Evolutionary conservation across 2,329 filamentous ascomycete genomes (phyloP), one percentile per base, ranked within the genome.

Genomic region (Sclerotinia spermophila): DNA sequence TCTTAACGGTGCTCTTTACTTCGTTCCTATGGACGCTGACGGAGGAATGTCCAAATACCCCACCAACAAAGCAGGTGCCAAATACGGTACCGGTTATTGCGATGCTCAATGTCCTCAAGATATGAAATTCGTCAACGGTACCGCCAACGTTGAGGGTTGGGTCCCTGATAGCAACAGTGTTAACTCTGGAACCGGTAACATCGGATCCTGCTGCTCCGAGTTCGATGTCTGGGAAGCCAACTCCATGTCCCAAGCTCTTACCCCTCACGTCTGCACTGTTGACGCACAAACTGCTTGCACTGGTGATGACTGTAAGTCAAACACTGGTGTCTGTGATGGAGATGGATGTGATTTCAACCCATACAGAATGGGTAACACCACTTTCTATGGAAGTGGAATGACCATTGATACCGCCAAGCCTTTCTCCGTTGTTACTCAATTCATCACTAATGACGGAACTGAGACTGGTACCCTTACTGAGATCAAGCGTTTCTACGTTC

Each of bases 1-100:
- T 73, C 81, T 92, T 72, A 92, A 93, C 80, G 90, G 90, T 69
- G 90, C 90, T 65, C 82, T 92, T 55, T 92, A 92, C 81, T 84
- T 91, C 56, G 82, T 86, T 27, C 82, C 86, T 77, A 91, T 91
- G 89, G 84, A 86, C 27, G 81, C 83, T 4, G 85, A 89, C 73
- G 90, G 90, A 74, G 89, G 87, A 51, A 73, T 83, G 73, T 76
- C 80, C 74, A 82, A 82, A 76, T 85, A 75, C 75, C 3, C 62
- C 38, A 81, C 1, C 71, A 88, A 87, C 80, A 81, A 82, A 66
- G 87, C 83, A 35, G 88, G 88, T 69, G 87, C 81, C 42, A 79
- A 82, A 76, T 79, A 86, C 72, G 73, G 71, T 59, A 68, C 67
- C 5, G 71, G 70, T 56, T 73, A 73, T n/a, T 73, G 72, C 59